These are phyloP conservation scores for Cyclostephanos tholiformis DNA, from an alignment of 108 stramenopile species.

Conservation along the genomic window DNA sequence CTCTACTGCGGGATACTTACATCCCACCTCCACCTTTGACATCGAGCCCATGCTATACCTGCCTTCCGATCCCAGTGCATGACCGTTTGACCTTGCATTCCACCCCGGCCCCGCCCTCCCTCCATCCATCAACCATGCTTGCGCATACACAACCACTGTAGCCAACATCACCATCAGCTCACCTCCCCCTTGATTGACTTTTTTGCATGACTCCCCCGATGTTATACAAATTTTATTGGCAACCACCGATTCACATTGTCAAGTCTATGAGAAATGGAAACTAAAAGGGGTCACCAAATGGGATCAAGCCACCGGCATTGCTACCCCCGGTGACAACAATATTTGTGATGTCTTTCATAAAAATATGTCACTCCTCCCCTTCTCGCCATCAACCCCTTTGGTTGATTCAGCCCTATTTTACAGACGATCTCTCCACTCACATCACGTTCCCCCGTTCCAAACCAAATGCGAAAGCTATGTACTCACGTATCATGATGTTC, in stretches of 20 bases:
- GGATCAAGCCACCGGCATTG: too few relatives aligned
- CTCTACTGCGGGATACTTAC: neutral
- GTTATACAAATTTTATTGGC: neutral
- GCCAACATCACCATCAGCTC: neutral
- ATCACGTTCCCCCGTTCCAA: neutral
- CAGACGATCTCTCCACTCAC: neutral
- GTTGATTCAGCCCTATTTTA: neutral
- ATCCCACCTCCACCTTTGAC: neutral
- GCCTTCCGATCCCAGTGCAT: neutral
- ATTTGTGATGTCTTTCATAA: neutral
- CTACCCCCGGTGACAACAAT: neutral
- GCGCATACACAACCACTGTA: neutral
- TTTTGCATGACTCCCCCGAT: neutral
- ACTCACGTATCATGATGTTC: neutral
- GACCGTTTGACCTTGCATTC: neutral
- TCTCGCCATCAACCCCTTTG: neutral
- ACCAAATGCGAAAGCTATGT: neutral
- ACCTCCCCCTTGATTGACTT: neutral
- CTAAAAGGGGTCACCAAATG: neutral
- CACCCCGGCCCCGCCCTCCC: neutral
- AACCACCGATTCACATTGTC: neutral
- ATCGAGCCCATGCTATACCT: neutral
- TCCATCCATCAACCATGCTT: neutral
- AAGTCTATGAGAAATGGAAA: neutral
- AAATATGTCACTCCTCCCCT: neutral